These are phyloP conservation scores for Nothophaeocryptopus gaeumannii DNA, from an alignment of 2,329 filamentous ascomycete genomes.

Conservation along the genomic window DNA sequence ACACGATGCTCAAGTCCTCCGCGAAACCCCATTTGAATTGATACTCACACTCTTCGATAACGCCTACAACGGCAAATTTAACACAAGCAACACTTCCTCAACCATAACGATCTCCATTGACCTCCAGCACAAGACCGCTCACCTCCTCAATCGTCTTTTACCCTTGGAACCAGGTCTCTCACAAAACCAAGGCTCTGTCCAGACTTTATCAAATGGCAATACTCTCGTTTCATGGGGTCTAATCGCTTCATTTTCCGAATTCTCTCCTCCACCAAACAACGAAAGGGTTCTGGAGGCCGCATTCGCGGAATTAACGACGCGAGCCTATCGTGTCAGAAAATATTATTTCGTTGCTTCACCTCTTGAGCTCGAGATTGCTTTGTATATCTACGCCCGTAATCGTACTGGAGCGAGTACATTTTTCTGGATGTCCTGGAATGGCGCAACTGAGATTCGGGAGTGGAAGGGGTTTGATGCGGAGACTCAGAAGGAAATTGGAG, in stretches of 20 bases:
- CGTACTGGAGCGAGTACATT: neutral
- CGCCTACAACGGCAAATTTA: neutral
- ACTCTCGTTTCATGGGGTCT: slow-evolving; percentile 54
- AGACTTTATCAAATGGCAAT: slow-evolving; percentile 40
- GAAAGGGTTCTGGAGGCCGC: too few species aligned
- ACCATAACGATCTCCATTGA: slow-evolving; percentile 1
- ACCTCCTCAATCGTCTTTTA: too few species aligned
- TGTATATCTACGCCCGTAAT: slow-evolving; percentile 1
- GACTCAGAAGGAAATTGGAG: too few species aligned
- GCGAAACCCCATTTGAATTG: neutral
- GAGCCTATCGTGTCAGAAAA: slow-evolving; percentile 4
- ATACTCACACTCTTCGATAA: neutral
- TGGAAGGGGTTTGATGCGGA: too few species aligned
- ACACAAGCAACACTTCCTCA: slow-evolving; percentile 1
- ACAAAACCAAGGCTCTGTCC: too few species aligned
- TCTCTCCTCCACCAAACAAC: too few species aligned
- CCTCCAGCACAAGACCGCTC: too few species aligned
- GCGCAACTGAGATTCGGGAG: slow-evolving; percentile 1
- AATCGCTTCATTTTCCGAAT: slow-evolving; percentile 34
- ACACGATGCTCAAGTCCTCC: neutral
- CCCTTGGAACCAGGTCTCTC: too few species aligned
- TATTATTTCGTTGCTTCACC: slow-evolving; percentile 1
- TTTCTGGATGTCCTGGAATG: slow-evolving; percentile 1
- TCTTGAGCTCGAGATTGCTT: neutral
- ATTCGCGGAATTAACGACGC: too few species aligned